Evolutionary conservation across 441 rosid genomes (phyloP), one percentile per base, ranked within the genome.

Genomic region (Breynia disticha): DNA sequence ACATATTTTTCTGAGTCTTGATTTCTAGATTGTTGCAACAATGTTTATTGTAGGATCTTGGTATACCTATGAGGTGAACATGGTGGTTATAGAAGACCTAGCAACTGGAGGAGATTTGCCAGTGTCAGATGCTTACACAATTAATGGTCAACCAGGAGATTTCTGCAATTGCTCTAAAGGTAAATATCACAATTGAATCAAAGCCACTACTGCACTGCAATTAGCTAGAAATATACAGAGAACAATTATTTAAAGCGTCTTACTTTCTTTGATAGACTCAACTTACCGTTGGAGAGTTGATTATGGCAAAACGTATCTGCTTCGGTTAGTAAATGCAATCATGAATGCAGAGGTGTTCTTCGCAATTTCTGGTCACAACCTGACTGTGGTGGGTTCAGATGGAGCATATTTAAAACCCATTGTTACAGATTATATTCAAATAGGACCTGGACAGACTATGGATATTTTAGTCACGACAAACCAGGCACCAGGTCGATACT

Each of bases 81-180:
- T 48, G 14, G 13, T 54, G 3, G 59, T 59, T 42, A 52, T 19
- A n/a, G 46, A 66, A 7, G 59, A 16, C 11, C 52, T 66, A 9
- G 41, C 19, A 49, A 11, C 18, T 7, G 69, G 57, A 9, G 12
- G 14, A n/a, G 39, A 39, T 46, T 44, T 60, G 16, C 42, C 43
- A 4, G 1, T 39, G 5, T 71, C 66, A 2, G 61, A 65, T 48
- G 72, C 66, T 19, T 62, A 44, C 46, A 52, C 61, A 1, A 59
- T 71, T 49, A 67, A 71, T 18, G 69, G 72, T 22, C 67, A 63
- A 46, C 67, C 72, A 0, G 76, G 76, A 56, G 76, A 64, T 42
- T 52, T 56, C 4, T 60, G n/a, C 11, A 42, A 46, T 19, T 72
- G 67, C 69, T 71, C 76, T 0, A 64, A 55, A n/a, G 56, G 68